These are phyloP conservation scores for Protea cynaroides DNA, from an alignment of 164 flowering plant species.

Conservation along the genomic window DNA sequence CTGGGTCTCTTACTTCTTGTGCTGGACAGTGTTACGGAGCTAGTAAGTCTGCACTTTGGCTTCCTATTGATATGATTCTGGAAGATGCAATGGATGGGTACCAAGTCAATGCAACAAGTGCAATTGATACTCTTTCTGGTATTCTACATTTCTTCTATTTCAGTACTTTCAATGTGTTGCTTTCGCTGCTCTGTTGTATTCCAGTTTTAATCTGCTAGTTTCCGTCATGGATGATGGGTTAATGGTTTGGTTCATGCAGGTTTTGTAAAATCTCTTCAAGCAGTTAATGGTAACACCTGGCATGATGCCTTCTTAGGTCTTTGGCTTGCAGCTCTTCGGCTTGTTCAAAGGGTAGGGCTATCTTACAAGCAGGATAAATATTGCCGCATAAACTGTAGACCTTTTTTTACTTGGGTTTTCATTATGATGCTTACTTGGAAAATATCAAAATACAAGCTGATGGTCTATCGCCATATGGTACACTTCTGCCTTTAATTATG, in stretches of 20 bases:
- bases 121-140: conserved; percentile 80
- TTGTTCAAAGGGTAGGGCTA: conserved; percentile 84
- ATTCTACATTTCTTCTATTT: conserved; percentile 8
- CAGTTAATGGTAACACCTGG: conserved; percentile 78
- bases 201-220: background rate
- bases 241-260: conserved; percentile 41
- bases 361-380: background rate
- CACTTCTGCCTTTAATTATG: no score
- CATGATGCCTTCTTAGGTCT: conserved; percentile 82
- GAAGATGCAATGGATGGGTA: conserved; percentile 85
- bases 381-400: no score
- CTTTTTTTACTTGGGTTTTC: no score
- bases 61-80: conserved; percentile 81
- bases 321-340: conserved; percentile 90
- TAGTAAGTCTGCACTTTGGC: conserved; percentile 67
- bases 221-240: background rate
- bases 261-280: conserved; percentile 74
- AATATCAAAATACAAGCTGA: no score
- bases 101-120: conserved; percentile 63
- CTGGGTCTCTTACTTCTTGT: conserved; percentile 21
- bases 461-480: no score
- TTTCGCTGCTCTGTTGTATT: background rate
- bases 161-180: background rate
- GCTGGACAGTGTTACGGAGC: conserved; percentile 48
- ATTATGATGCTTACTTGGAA: no score